Evolutionary conservation across 306 rosid species (phyloP).

Genomic region (barrel medic (Medicago truncatula)): DNA sequence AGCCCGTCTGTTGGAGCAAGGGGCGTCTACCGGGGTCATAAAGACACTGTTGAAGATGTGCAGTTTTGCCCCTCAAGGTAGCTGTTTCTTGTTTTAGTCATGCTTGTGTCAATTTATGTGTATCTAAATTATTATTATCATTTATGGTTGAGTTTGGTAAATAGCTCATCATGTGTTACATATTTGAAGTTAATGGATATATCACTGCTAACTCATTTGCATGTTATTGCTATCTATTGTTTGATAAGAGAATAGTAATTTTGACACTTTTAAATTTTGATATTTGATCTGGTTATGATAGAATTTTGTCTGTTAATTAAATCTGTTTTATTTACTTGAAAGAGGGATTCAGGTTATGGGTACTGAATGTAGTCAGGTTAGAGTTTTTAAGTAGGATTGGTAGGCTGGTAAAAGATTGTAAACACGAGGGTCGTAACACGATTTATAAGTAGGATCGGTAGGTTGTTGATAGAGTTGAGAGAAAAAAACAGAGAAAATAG

Average conservation of each 20-base stretch:
- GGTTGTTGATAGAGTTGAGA: no score
- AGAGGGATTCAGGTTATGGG: not conserved
- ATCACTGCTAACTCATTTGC: conserved; percentile 2
- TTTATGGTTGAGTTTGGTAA: not conserved
- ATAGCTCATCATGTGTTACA: conserved; percentile 12
- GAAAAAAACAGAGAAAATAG: no score
- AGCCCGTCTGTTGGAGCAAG: conserved; percentile 83
- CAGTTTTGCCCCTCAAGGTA: conserved; percentile 97
- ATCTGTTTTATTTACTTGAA: conserved; percentile 5
- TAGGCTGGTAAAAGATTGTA: no score
- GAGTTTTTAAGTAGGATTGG: no score
- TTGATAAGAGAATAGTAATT: conserved; percentile 27
- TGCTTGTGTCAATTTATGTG: conserved; percentile 23
- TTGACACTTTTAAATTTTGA: not conserved
- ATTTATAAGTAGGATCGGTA: no score
- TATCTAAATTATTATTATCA: not conserved
- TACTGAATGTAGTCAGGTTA: no score
- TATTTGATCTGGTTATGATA: conserved; percentile 22
- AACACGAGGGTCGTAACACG: no score
- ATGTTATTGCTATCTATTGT: conserved; percentile 4
- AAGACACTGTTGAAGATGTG: conserved; percentile 96
- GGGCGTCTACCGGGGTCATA: conserved; percentile 83
- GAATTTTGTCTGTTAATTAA: conserved; percentile 31
- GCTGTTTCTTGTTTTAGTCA: conserved; percentile 26
- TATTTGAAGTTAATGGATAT: conserved; percentile 10